Evolutionary conservation across 164 flowering plant genomes (phyloP), one percentile per base, ranked within the genome.

Genomic region (Liquidambar formosana): DNA sequence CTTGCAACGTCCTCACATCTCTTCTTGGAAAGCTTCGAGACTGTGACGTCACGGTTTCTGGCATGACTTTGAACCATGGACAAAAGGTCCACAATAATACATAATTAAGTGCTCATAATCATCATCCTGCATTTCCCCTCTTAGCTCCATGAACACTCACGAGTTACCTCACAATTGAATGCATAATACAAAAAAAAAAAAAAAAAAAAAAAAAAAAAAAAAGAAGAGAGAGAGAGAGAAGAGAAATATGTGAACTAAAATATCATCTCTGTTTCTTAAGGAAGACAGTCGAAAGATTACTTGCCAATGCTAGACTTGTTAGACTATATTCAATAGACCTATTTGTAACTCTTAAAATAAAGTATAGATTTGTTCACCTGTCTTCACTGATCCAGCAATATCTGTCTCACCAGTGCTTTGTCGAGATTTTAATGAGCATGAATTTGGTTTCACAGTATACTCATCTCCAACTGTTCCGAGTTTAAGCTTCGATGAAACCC

Each of bases 401-500:
- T 89, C 94, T 38, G 70, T 53, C 60, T 86, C 92, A 67, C 59
- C 62, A 68, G 38, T 68, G 65, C 71, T 63, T 57, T 81, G 79
- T 28, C 46, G 79, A 76, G 87, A 65, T 53, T 80, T 83, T 27
- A 63, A 8, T 28, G 77, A 72, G 28, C 61, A 41, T 57, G 81
- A 67, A 71, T 67, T 73, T 23, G 46, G 47, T 66, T 76, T 79
- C 12, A 67, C 13, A 16, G 82, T 63, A 68, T 70, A 79, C 38
- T 88, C 89, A 73, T 91, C 96, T 60, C 76, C 89, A 75, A 80
- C 46, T 60, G 65, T 61, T 65, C 86, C 89, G 69, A 91, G 90
- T 82, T 89, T 93, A 66, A 93, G 95, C 85, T 89, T 93, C n/a
- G 92, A 86, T 64, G 95, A 85, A 51, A 93, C 75, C 43, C 82